Percentiles rank a stretch among this genome's conserved stretches.
phyloP scores from a whole-genome alignment of 768 basidiomycete genomes.

The Dioszegia aurantiaca region DNA sequence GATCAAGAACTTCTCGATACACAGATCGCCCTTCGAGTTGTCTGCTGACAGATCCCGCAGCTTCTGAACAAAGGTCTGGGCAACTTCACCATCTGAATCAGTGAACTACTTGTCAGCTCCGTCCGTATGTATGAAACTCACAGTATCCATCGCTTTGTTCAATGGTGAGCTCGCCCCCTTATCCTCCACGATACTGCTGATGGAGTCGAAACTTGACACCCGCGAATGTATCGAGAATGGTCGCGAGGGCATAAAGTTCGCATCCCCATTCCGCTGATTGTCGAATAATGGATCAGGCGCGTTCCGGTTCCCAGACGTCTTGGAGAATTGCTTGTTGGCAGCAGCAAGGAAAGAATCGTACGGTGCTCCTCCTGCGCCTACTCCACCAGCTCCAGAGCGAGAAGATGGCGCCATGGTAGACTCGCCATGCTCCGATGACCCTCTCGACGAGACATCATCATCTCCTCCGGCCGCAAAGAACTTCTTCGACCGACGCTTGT shows the following conservation, averaged over 20 bases:
- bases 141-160: conserved; percentile 88
- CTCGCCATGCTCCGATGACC: conserved; percentile 46
- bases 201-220: conserved; percentile 81
- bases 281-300: conserved; percentile 86
- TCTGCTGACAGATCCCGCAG: conserved; percentile 72
- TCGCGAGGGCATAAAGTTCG: conserved; percentile 58
- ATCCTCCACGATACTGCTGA: conserved; percentile 85
- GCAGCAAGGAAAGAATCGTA: conserved; percentile 79
- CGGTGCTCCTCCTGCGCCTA: conserved; percentile 24
- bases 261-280: conserved; percentile 28
- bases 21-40: conserved; percentile 85
- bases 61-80: conserved; percentile 81
- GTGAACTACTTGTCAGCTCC: conserved; percentile 64
- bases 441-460: conserved; percentile 55
- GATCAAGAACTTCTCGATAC: conserved; percentile 82
- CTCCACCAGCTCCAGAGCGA: conserved; percentile 8
- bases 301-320: conserved; percentile 64
- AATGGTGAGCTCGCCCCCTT: conserved; percentile 78
- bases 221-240: conserved; percentile 81
- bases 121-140: conserved; percentile 51
- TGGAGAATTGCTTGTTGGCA: conserved; percentile 78
- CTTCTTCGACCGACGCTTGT: conserved; percentile 47
- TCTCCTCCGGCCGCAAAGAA: conserved; percentile 56
- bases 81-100: conserved; percentile 87
- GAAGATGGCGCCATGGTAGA: conserved; percentile 35